phyloP scores from a whole-genome alignment of 306 rosid species.

The Macrotyloma uniflorum region DNA sequence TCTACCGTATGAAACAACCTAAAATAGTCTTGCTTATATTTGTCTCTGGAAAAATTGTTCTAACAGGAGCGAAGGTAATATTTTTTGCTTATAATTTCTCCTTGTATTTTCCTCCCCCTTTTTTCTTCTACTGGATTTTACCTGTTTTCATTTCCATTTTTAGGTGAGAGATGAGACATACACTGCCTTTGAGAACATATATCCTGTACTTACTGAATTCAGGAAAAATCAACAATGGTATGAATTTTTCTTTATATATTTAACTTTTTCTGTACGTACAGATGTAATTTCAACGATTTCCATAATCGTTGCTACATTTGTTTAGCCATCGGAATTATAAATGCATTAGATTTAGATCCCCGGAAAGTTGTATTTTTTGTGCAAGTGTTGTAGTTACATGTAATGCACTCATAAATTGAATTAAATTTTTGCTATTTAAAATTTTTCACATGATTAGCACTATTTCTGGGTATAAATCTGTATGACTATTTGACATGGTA shows the following conservation, averaged over 20 bases:
- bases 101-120: neutral
- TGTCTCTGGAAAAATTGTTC: slow-evolving; percentile 95
- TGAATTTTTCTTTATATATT: slow-evolving; percentile 3
- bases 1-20: slow-evolving; percentile 96
- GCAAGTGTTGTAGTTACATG: neutral
- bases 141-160: neutral
- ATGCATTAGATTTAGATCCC: neutral
- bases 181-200: slow-evolving; percentile 92
- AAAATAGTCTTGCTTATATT: slow-evolving; percentile 94
- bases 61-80: slow-evolving; percentile 94
- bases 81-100: neutral
- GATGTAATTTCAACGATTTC: neutral
- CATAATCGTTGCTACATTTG: neutral
- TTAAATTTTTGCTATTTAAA: neutral
- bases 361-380: neutral
- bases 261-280: neutral
- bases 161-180: slow-evolving; percentile 96
- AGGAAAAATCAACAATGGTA: slow-evolving; percentile 94
- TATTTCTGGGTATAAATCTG: neutral
- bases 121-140: neutral
- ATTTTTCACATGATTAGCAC: no score
- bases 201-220: slow-evolving; percentile 90
- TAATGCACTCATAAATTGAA: neutral
- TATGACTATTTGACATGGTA: neutral
- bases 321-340: neutral